These are phyloP conservation scores for Pichia sporocuriosa DNA, from an alignment of 805 yeast genomes.

Conservation along the genomic window DNA sequence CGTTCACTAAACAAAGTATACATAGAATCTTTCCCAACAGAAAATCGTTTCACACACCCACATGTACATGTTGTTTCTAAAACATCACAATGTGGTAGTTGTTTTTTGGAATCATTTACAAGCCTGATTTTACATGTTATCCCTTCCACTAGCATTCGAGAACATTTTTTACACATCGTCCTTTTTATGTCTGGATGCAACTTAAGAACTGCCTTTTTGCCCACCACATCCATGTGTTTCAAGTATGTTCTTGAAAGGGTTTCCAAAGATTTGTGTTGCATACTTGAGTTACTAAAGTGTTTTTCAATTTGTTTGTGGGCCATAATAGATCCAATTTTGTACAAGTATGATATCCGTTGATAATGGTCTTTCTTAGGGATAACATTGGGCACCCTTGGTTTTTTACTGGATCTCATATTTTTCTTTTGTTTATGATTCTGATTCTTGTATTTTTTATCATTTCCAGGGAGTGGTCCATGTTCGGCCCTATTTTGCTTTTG, in stretches of 20 bases:
- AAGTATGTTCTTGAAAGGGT: slow-evolving; percentile 51
- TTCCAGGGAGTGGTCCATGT: not conserved
- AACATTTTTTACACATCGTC: slow-evolving; percentile 62
- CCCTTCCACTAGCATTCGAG: slow-evolving; percentile 45
- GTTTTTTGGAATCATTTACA: slow-evolving; percentile 35
- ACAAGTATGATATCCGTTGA: slow-evolving; percentile 51
- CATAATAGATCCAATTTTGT: slow-evolving; percentile 44
- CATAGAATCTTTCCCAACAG: slow-evolving; percentile 49
- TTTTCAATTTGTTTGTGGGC: slow-evolving; percentile 18
- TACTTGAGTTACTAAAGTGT: not conserved
- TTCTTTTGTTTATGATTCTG: not conserved
- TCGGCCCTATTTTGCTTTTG: no score
- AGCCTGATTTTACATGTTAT: slow-evolving; percentile 33
- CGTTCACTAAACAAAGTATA: slow-evolving; percentile 43
- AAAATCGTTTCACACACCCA: slow-evolving; percentile 47
- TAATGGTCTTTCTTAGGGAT: slow-evolving; percentile 53
- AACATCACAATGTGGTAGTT: slow-evolving; percentile 35
- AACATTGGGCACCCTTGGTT: slow-evolving; percentile 30
- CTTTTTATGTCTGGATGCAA: slow-evolving; percentile 62
- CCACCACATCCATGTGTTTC: slow-evolving; percentile 49
- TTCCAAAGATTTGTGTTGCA: slow-evolving; percentile 19
- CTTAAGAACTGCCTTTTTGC: slow-evolving; percentile 61
- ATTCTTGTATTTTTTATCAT: not conserved
- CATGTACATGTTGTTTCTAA: slow-evolving; percentile 50
- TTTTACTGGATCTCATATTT: not conserved